phyloP scores from a whole-genome alignment of 1,284 basidiomycete genomes.

The Wallemia mellicola region DNA sequence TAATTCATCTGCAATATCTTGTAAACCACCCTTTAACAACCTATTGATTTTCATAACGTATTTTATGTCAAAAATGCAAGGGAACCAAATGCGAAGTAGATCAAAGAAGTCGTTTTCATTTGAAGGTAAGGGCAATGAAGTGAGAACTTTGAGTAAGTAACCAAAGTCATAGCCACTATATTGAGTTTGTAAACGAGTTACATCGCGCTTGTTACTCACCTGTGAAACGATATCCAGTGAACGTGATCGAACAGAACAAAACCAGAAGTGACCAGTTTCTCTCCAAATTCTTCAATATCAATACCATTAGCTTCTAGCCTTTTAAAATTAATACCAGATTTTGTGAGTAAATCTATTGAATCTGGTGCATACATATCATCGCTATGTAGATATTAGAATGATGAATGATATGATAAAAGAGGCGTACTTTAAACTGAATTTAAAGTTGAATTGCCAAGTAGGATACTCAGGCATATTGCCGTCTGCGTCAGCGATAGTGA shows the following conservation, averaged over 20 bases:
- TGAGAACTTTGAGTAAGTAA: conserved; percentile 85
- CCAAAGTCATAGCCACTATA: conserved; percentile 92
- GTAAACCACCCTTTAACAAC: conserved; percentile 66
- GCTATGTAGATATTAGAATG: conserved; percentile 17
- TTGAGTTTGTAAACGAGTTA: not conserved
- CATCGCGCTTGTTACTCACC: conserved; percentile 21
- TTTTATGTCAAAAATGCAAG: conserved; percentile 90
- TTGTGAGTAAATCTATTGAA: conserved; percentile 73
- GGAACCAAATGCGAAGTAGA: conserved; percentile 73
- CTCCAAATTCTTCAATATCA: conserved; percentile 77
- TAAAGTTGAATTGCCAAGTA: conserved; percentile 99
- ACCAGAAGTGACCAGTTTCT: conserved; percentile 83
- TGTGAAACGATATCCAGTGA: conserved; percentile 95
- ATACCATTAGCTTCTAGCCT: conserved; percentile 80
- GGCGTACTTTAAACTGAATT: conserved; percentile 59
- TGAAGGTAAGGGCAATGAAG: conserved; percentile 55
- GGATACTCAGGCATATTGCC: conserved; percentile 68
- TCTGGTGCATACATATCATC: conserved; percentile 97
- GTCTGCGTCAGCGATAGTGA: conserved; percentile 77
- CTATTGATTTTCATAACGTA: conserved; percentile 75
- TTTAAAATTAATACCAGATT: conserved; percentile 85
- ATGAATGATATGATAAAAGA: not conserved
- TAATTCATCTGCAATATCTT: conserved; percentile 83
- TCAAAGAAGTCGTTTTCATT: conserved; percentile 77
- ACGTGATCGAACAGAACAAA: conserved; percentile 67